Percentiles rank a stretch among this genome's conserved stretches.
Conservation (phyloP, 768 basidiomycete genomes). For the Tricholoma hemisulphureum region DNA sequence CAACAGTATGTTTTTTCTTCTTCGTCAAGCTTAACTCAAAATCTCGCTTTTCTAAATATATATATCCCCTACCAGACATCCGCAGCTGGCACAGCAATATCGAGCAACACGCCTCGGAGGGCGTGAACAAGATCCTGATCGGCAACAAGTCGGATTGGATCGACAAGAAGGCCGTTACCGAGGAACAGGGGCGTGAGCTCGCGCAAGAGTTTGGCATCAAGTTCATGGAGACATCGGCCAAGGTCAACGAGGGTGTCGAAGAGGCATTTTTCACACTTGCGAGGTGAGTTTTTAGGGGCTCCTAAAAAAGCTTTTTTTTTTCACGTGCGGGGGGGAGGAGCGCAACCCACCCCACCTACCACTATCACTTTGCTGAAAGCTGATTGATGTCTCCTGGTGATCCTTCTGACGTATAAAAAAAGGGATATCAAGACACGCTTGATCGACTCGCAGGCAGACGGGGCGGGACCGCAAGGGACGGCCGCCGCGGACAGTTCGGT, state of each 20-base stretch:
- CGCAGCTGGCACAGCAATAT: constrained; percentile 98
- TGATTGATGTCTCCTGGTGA: too few relatives aligned
- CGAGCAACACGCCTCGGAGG: constrained; percentile 97
- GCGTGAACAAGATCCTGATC: constrained; percentile 98
- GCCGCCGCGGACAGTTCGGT: constrained; percentile 56
- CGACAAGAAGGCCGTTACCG: constrained; percentile 89
- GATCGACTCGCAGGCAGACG: constrained; percentile 88
- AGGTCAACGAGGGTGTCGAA: constrained; percentile 96
- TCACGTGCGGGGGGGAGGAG: too few relatives aligned
- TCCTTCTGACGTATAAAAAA: not conserved
- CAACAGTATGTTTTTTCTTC: constrained; percentile 69
- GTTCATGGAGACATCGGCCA: constrained; percentile 98
- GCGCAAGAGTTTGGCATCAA: constrained; percentile 92
- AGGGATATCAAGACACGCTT: constrained; percentile 98
- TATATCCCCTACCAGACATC: constrained; percentile 64
- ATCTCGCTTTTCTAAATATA: constrained; percentile 5
- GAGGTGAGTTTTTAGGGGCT: constrained; percentile 74
- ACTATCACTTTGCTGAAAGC: too few relatives aligned
- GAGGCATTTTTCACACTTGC: constrained; percentile 98
- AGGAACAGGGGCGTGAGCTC: constrained; percentile 88
- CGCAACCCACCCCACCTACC: too few relatives aligned
- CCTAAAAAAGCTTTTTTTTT: too few relatives aligned
- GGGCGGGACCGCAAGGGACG: constrained; percentile 38
- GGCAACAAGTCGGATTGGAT: constrained; percentile 99
- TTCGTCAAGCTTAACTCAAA: not conserved